Percentiles rank a stretch among this genome's conserved stretches.
Conservation (phyloP, 2,329 filamentous ascomycete species). For the Teratosphaeria destructans region DNA sequence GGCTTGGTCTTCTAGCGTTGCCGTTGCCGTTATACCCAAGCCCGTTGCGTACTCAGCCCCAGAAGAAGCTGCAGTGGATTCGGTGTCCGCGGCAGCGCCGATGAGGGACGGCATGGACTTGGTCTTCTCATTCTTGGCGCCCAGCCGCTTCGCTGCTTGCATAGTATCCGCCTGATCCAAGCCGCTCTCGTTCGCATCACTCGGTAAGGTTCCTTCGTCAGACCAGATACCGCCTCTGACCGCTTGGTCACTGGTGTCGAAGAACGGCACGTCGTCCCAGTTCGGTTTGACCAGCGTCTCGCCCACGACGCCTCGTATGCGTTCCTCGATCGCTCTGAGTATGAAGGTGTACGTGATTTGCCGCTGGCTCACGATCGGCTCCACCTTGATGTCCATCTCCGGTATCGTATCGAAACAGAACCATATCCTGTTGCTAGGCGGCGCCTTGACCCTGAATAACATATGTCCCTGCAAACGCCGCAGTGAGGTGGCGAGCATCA, state of each 20-base stretch:
- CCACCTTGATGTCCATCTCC: conserved; percentile 85
- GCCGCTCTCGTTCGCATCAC: background rate
- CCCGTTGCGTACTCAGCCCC: conserved; percentile 8
- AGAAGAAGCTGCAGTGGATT: conserved; percentile 10
- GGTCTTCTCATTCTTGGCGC: conserved; percentile 13
- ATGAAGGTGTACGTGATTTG: conserved; percentile 94
- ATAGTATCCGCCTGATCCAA: conserved; percentile 1
- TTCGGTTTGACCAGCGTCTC: conserved; percentile 88
- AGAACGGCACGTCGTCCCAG: conserved; percentile 93
- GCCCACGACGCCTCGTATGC: conserved; percentile 85
- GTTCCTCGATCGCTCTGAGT: conserved; percentile 82
- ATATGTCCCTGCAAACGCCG: conserved; percentile 78
- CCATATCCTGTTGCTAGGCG: conserved; percentile 94
- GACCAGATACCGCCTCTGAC: conserved; percentile 81
- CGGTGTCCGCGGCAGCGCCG: conserved; percentile 4
- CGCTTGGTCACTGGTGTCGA: conserved; percentile 63
- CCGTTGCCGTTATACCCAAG: conserved; percentile 6
- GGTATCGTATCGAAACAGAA: conserved; percentile 89
- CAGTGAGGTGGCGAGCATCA: conserved; percentile 75
- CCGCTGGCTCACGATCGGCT: conserved; percentile 87
- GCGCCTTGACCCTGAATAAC: conserved; percentile 80
- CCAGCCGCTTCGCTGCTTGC: background rate
- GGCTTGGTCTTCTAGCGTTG: conserved; percentile 4
- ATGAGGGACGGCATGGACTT: conserved; percentile 15
- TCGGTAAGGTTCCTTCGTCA: conserved; percentile 27